Evolutionary conservation across 257 asterid genomes (phyloP).

Genomic region (Nicotiana otophora): DNA sequence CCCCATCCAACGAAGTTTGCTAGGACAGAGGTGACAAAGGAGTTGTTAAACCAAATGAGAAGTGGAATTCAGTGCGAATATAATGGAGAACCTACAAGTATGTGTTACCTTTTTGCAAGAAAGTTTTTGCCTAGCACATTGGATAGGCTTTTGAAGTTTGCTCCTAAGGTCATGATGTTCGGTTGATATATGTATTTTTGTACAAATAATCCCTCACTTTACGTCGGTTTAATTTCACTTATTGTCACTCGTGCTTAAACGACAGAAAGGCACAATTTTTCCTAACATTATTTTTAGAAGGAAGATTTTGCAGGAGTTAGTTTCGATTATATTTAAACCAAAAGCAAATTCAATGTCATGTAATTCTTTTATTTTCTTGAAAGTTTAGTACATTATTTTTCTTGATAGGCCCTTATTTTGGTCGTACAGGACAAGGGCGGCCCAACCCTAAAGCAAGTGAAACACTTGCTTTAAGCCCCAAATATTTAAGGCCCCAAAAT

Average conservation of each 20-base stretch:
- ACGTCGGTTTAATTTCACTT: background rate
- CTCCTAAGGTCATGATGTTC: slow-evolving; percentile 44
- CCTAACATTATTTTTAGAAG: background rate
- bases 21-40: slow-evolving; percentile 31
- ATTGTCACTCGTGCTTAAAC: background rate
- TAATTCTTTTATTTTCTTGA: background rate
- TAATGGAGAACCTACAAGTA: slow-evolving; percentile 48
- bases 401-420: background rate
- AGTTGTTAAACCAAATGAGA: slow-evolving; percentile 41
- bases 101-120: slow-evolving; percentile 75
- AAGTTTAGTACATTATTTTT: background rate
- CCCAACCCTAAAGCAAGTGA: no score
- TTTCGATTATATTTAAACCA: background rate
- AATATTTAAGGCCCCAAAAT: no score
- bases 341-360: background rate
- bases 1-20: slow-evolving; percentile 63
- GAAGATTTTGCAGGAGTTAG: background rate
- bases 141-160: slow-evolving; percentile 50
- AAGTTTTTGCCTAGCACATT: slow-evolving; percentile 48
- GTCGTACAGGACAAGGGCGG: background rate
- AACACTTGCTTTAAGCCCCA: no score
- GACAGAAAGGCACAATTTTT: background rate
- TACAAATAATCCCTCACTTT: background rate
- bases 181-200: background rate
- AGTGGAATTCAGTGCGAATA: slow-evolving; percentile 35